These are phyloP conservation scores for Phyllosticta ampelicida DNA, from an alignment of 2,329 filamentous ascomycete species.

Conservation along the genomic window DNA sequence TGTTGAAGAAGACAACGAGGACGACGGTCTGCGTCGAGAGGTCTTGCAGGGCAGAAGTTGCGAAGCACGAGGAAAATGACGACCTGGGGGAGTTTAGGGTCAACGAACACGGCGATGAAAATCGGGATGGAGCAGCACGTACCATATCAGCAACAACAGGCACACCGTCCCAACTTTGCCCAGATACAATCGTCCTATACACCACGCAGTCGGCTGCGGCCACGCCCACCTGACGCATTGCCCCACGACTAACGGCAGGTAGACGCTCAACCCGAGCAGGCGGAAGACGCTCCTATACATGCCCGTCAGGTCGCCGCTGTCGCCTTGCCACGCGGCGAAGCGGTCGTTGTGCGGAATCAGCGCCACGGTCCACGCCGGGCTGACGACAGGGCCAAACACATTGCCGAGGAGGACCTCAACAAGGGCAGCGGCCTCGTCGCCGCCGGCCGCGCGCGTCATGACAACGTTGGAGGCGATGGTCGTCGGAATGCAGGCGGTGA, in stretches of 20 bases:
- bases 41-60: slow-evolving; percentile 1
- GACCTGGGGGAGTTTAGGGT: background rate
- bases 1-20: slow-evolving; percentile 9
- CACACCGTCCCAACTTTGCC: slow-evolving; percentile 6
- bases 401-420: slow-evolving; percentile 10
- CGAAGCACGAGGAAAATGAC: slow-evolving; percentile 9
- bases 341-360: slow-evolving; percentile 1
- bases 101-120: background rate
- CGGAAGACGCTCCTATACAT: slow-evolving; percentile 9
- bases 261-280: slow-evolving; percentile 7
- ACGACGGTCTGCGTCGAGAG: slow-evolving; percentile 3
- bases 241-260: slow-evolving; percentile 6
- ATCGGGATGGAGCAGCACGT: background rate
- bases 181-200: background rate
- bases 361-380: slow-evolving; percentile 8
- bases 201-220: background rate
- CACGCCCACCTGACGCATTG: slow-evolving; percentile 8
- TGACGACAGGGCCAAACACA: slow-evolving; percentile 5
- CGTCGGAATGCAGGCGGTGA: slow-evolving; percentile 10
- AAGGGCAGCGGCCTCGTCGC: slow-evolving; percentile 8
- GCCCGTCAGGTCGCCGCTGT: slow-evolving; percentile 2
- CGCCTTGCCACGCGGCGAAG: slow-evolving; percentile 4
- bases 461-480: slow-evolving; percentile 9
- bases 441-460: slow-evolving; percentile 8
- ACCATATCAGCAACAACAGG: slow-evolving; percentile 9